Base-by-base conservation (phyloP, 2,329 filamentous ascomycete species). In the Cladosporium sp. region DNA sequence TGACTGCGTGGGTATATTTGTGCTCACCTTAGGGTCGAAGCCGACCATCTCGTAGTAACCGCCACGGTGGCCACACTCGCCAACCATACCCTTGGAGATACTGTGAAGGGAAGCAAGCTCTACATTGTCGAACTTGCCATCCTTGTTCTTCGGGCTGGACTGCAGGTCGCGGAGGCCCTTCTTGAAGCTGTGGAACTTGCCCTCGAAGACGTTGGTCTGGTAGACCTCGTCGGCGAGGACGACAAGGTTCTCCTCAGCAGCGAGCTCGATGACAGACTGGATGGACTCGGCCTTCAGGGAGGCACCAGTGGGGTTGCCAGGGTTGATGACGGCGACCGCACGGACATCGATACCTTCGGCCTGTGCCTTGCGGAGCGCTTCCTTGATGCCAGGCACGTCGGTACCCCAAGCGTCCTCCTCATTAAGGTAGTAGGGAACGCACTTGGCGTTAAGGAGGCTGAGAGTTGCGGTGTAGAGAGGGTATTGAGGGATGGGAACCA, bases 191-290 rank as follows among this genome's bases (percentile, higher is more conserved):
- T 90, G 86, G 81, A 99, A 99, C 73, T 93, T 83, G 74, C 94
- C 94, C 62, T 89, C 80, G 78, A 99, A 99, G 68, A 99, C 89
- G 76, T 99, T 99, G 72, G 94, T 97, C 79, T 99, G 94, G 84
- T 99, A 99, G 38, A 99, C 94, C 76, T 99, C 94, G 71, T 99
- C 94, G 55, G 94, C 94, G 69, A 99, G 84, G 65, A 97, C 81
- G 58, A 97, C 92, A 25, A 99, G 83, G 67, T 88, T 85, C 80
- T 97, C 86, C 74, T 92, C 82, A 28, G 86, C 87, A 39, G 94
- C 93, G 64, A 97, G 88, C 64, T 94, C 85, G 66, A 97, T 83
- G n/a, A 97, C 90, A 54, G 83, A 82, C 69, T 88, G 86, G 74
- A 99, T 87, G 70, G 97, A 91, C 19, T 85, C 82, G 64, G 88